Conservation (phyloP, 352 stramenopile species). For the Thraustotheca clavata region DNA sequence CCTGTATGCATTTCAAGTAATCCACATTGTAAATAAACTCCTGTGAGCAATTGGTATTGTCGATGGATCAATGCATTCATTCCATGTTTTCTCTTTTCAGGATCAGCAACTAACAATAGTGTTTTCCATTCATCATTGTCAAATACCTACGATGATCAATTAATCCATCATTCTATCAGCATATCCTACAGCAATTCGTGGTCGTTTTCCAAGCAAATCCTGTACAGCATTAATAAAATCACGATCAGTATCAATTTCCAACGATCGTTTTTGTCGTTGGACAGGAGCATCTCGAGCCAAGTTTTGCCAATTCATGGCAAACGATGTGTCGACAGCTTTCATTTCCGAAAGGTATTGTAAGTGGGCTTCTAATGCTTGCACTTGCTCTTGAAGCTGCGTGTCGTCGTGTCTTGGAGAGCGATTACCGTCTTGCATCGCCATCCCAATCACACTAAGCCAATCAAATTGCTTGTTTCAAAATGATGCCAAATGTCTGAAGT, state of each 20-base stretch:
- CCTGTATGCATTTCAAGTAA: conserved; percentile 2
- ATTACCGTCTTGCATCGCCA: neutral
- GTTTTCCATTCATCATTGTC: conserved; percentile 21
- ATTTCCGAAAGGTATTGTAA: neutral
- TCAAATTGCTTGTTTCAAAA: neutral
- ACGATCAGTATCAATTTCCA: neutral
- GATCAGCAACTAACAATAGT: neutral
- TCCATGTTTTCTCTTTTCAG: neutral
- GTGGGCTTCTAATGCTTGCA: neutral
- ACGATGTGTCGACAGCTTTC: neutral
- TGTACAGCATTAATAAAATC: neutral
- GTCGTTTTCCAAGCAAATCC: neutral
- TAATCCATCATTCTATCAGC: neutral
- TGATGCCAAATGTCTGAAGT: neutral
- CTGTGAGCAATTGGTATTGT: conserved; percentile 14
- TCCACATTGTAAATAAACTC: conserved; percentile 7
- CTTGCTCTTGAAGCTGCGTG: neutral
- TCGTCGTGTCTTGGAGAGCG: neutral
- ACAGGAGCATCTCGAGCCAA: too few relatives aligned
- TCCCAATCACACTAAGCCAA: too few relatives aligned
- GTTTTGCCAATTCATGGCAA: neutral
- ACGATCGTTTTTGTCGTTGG: neutral
- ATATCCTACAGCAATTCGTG: neutral
- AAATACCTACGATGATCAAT: neutral
- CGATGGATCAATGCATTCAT: conserved; percentile 12